Conservation (phyloP, 176 grass and related monocot genomes). For the Ensete ventricosum region DNA sequence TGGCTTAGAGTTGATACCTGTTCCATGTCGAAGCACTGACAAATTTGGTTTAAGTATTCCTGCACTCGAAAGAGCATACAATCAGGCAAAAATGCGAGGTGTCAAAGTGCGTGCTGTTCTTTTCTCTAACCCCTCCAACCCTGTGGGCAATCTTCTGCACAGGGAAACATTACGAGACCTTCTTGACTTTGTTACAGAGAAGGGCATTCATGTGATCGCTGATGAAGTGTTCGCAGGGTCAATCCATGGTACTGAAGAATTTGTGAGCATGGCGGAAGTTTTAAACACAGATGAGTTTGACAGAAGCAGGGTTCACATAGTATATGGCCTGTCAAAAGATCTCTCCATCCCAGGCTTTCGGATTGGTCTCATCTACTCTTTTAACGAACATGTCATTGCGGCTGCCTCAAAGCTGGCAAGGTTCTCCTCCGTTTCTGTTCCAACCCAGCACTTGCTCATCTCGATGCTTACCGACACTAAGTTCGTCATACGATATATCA, state of each 20-base stretch:
- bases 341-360: slow-evolving; percentile 65
- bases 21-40: slow-evolving; percentile 88
- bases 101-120: slow-evolving; percentile 77
- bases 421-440: slow-evolving; percentile 75
- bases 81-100: slow-evolving; percentile 75
- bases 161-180: slow-evolving; percentile 59
- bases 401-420: slow-evolving; percentile 75
- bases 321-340: slow-evolving; percentile 82
- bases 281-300: slow-evolving; percentile 57
- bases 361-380: slow-evolving; percentile 77
- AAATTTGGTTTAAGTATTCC: slow-evolving; percentile 71
- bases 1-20: slow-evolving; percentile 81
- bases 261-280: slow-evolving; percentile 63
- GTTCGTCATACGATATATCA: slow-evolving; percentile 58
- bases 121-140: slow-evolving; percentile 85
- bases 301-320: slow-evolving; percentile 79
- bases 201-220: slow-evolving; percentile 93
- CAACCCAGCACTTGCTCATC: slow-evolving; percentile 53
- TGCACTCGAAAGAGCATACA: slow-evolving; percentile 76
- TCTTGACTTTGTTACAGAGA: slow-evolving; percentile 64
- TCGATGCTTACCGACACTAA: slow-evolving; percentile 73
- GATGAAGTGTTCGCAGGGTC: slow-evolving; percentile 96
- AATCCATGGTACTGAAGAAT: slow-evolving; percentile 44
- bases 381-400: slow-evolving; percentile 53
- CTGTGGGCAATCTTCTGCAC: slow-evolving; percentile 68